Conservation (phyloP, 768 basidiomycete genomes). For the Hydnomerulius pinastri region DNA sequence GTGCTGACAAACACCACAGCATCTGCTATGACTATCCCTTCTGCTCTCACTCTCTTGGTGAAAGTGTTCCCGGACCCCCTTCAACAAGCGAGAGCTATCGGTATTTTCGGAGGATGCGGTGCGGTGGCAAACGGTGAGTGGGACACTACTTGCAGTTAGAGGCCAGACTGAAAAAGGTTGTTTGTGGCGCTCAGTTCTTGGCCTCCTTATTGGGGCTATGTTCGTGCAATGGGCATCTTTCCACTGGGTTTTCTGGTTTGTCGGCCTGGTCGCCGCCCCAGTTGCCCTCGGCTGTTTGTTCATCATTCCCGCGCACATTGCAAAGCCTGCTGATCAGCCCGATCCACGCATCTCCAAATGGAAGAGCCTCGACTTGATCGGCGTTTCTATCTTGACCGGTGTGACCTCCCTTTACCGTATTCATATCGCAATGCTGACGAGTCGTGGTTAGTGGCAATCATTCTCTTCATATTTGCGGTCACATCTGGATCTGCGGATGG, state of each 20-base stretch:
- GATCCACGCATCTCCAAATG: slow-evolving; percentile 10
- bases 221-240: slow-evolving; percentile 38
- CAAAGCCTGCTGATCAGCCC: slow-evolving; percentile 1
- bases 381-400: slow-evolving; percentile 35
- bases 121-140: slow-evolving; percentile 43
- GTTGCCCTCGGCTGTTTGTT: slow-evolving; percentile 29
- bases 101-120: slow-evolving; percentile 42
- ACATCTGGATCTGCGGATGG: slow-evolving; percentile 46
- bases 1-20: slow-evolving; percentile 20
- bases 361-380: slow-evolving; percentile 35
- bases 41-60: slow-evolving; percentile 45
- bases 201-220: slow-evolving; percentile 39
- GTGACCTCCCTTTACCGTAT: neutral
- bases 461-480: slow-evolving; percentile 38
- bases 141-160: neutral
- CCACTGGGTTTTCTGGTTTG: slow-evolving; percentile 50
- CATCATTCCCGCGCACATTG: slow-evolving; percentile 29
- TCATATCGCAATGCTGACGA: neutral
- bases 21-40: slow-evolving; percentile 47
- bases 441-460: slow-evolving; percentile 25
- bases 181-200: slow-evolving; percentile 25
- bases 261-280: slow-evolving; percentile 36
- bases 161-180: neutral
- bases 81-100: slow-evolving; percentile 46
- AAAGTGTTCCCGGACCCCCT: slow-evolving; percentile 44